Conservation (phyloP, 2,329 filamentous ascomycete genomes). For the Xylaria hypoxylon region DNA sequence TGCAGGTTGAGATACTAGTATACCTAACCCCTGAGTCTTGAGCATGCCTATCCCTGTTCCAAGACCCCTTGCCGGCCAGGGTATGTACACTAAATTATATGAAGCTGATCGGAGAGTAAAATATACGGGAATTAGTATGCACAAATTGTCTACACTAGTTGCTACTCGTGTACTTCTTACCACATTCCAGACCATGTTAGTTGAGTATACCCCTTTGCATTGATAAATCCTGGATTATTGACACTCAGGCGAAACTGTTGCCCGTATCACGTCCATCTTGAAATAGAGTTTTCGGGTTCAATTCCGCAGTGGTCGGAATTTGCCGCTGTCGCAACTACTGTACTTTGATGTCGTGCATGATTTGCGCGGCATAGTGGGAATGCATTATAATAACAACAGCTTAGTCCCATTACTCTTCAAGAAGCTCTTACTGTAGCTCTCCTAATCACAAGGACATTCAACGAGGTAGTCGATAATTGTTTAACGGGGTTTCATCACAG, state of each 20-base stretch:
- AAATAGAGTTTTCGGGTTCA: slow-evolving; percentile 1
- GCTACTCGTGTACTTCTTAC: background rate
- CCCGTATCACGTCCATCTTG: background rate
- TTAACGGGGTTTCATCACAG: background rate
- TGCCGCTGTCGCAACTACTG: slow-evolving; percentile 13
- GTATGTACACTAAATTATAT: slow-evolving; percentile 22
- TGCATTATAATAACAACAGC: slow-evolving; percentile 2
- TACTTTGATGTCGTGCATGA: slow-evolving; percentile 28
- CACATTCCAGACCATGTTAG: too few relatives aligned
- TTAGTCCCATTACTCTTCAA: background rate
- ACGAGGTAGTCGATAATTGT: background rate
- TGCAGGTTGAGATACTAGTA: slow-evolving; percentile 17
- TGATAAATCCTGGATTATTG: background rate
- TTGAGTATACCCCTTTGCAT: background rate
- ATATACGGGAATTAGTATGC: slow-evolving; percentile 25
- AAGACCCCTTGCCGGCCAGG: slow-evolving; percentile 28
- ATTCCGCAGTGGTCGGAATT: slow-evolving; percentile 19
- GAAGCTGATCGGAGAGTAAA: slow-evolving; percentile 22
- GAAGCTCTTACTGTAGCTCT: background rate
- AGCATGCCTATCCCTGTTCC: slow-evolving; percentile 30
- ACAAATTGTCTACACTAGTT: background rate
- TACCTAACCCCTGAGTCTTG: slow-evolving; percentile 25
- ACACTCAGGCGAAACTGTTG: background rate
- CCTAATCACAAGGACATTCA: background rate
- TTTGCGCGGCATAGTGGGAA: slow-evolving; percentile 13